Base-by-base conservation (phyloP, 2,329 filamentous ascomycete genomes). In the Phialophora tarda region DNA sequence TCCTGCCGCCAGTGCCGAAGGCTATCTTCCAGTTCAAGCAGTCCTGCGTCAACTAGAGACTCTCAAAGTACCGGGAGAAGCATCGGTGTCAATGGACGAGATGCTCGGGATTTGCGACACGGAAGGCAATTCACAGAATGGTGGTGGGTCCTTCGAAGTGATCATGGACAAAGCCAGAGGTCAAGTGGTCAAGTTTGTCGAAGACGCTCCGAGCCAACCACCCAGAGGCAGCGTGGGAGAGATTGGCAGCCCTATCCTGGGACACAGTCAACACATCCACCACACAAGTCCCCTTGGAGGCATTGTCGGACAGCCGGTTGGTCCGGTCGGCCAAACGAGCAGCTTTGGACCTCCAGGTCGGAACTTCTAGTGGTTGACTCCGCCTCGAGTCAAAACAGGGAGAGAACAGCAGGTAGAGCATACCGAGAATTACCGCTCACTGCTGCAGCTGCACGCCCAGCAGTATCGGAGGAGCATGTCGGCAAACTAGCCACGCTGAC, bases 61-160 rank as follows among this genome's bases (percentile, higher is more conserved):
- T 62, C 83, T 91, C 32, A 87, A 88, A 62, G 81, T 81, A 38
- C 79, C 85, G n/a, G 83, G 83, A 62, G 85, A 89, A 65, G 78
- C 83, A 28, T 75, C 81, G 73, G 87, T 82, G 77, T 82, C 70
- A 77, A 87, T 82, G 74, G 84, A 83, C 28, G 93, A 97, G 73
- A 84, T 98, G 72, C 83, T 94, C 47, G 88, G 91, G 64, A 89
- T 96, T 65, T 95, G 91, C 77, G 94, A 98, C 73, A 97, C 94
- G 0, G 92, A 97, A 76, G 95, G 95, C 64, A 96, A 90, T 73
- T 76, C 82, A 1, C 87, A 89, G 66, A 98, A 98, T 73, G 95
- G 95, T 54, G 94, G 94, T 53, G 95, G 95, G n/a, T 89, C 86
- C 28, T 96, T 99, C 74, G 88, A 91, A 38, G 84, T 91, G 69